Conservation (phyloP, 768 basidiomycete genomes). For the Artomyces pyxidatus region DNA sequence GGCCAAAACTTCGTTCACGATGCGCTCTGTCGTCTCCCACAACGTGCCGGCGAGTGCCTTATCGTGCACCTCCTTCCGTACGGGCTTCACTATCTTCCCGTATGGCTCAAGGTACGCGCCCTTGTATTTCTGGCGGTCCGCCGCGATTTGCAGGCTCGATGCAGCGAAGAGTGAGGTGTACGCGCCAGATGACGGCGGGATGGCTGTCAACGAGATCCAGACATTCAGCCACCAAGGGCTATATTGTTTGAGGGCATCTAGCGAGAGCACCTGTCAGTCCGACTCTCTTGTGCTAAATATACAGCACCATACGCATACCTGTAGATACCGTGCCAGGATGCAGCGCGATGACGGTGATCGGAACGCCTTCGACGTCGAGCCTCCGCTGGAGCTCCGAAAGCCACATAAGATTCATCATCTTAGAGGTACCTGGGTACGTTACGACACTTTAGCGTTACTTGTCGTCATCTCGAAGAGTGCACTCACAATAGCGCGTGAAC, state of each 20-base stretch:
- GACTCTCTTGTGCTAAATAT: too few relatives aligned
- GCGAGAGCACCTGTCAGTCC: too few relatives aligned
- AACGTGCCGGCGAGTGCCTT: background rate
- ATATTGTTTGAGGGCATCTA: background rate
- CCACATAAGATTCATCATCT: slow-evolving; percentile 5
- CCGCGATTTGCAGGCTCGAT: background rate
- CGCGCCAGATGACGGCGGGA: background rate
- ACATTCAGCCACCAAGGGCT: slow-evolving; percentile 2
- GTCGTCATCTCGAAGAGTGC: background rate
- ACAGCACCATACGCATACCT: background rate
- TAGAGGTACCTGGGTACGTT: background rate
- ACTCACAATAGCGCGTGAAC: slow-evolving; percentile 3
- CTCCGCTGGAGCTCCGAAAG: background rate
- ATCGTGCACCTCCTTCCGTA: background rate
- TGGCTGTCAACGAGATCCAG: background rate
- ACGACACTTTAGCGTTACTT: background rate
- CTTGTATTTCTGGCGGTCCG: background rate
- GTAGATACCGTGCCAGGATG: background rate
- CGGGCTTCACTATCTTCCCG: background rate
- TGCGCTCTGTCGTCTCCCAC: slow-evolving; percentile 1
- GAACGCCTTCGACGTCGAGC: background rate
- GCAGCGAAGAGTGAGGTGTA: slow-evolving; percentile 4
- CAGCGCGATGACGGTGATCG: background rate
- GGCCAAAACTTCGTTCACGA: background rate
- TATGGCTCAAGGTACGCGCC: slow-evolving; percentile 2